phyloP scores from a whole-genome alignment of 129 eudicot species.

The Chrysanthemum seticuspe region DNA sequence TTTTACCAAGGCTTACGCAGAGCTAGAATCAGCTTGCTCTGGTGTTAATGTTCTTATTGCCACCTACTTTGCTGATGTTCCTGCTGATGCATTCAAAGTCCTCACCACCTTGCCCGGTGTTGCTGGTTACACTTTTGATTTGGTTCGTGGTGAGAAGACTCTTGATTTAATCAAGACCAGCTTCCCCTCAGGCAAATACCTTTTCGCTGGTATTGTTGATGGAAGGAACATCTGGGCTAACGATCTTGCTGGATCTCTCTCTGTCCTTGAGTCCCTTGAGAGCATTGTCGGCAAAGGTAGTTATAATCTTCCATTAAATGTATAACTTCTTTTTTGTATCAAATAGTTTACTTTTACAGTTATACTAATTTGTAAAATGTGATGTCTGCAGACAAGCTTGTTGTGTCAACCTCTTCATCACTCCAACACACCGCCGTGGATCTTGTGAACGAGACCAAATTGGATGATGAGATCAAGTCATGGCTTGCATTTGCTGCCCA shows the following conservation, averaged over 20 bases:
- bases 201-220: conserved; percentile 92
- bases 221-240: conserved; percentile 99
- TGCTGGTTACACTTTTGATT: conserved; percentile 74
- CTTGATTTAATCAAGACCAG: conserved; percentile 54
- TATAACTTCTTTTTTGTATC: background rate
- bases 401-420: conserved; percentile 91
- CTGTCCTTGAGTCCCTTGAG: conserved; percentile 67
- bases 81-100: conserved; percentile 67
- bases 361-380: background rate
- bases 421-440: conserved; percentile 97
- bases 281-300: conserved; percentile 86
- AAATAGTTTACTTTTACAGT: background rate
- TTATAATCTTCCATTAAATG: background rate
- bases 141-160: conserved; percentile 83
- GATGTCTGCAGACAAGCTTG: conserved; percentile 73
- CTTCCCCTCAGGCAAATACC: conserved; percentile 65
- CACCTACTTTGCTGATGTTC: conserved; percentile 89
- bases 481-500: conserved; percentile 99
- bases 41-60: conserved; percentile 74
- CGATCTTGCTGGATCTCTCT: conserved; percentile 71
- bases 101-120: conserved; percentile 74
- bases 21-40: conserved; percentile 61
- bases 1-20: conserved; percentile 78
- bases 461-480: conserved; percentile 80
- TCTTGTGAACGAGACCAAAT: conserved; percentile 81